Percentiles rank a stretch among this genome's conserved stretches.
Conservation (phyloP, 1,284 basidiomycete species). For the Coriolopsis trogii region DNA sequence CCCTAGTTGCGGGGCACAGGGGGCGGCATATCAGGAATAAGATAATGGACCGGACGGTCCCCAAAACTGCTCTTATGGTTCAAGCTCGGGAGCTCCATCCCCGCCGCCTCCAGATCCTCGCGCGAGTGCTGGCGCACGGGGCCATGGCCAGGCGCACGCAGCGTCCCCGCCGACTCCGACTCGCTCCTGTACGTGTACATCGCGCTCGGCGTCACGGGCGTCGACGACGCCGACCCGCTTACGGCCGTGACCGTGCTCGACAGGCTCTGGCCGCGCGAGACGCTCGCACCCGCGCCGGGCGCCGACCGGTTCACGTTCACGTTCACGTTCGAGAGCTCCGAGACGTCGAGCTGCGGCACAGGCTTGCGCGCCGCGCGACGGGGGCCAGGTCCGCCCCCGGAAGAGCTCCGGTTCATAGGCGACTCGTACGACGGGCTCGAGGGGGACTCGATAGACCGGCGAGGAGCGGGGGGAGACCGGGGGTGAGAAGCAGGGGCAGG, state of each 20-base stretch:
- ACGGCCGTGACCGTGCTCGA: constrained; percentile 7
- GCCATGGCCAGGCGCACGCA: constrained; percentile 9
- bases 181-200: constrained; percentile 16
- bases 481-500: constrained; percentile 11
- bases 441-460: constrained; percentile 20
- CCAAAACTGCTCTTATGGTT: constrained; percentile 41
- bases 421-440: constrained; percentile 16
- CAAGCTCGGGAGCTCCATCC: constrained; percentile 27
- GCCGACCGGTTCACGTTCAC: constrained; percentile 44
- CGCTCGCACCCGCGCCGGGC: constrained; percentile 13
- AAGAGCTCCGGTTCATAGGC: constrained; percentile 28
- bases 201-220: neutral
- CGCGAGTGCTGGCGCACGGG: constrained; percentile 26
- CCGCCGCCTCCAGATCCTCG: constrained; percentile 29
- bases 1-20: constrained; percentile 9
- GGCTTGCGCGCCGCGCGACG: constrained; percentile 42
- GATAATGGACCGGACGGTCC: constrained; percentile 36
- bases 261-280: constrained; percentile 10
- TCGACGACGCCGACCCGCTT: constrained; percentile 1
- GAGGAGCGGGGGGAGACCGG: constrained; percentile 7
- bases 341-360: constrained; percentile 41
- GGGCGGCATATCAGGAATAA: constrained; percentile 39
- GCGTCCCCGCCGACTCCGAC: constrained; percentile 17
- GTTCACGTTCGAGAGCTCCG: constrained; percentile 24
- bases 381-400: constrained; percentile 12